Evolutionary conservation across 768 basidiomycete genomes (phyloP), one percentile per base, ranked within the genome.

Genomic region (Gyrodon lividus): DNA sequence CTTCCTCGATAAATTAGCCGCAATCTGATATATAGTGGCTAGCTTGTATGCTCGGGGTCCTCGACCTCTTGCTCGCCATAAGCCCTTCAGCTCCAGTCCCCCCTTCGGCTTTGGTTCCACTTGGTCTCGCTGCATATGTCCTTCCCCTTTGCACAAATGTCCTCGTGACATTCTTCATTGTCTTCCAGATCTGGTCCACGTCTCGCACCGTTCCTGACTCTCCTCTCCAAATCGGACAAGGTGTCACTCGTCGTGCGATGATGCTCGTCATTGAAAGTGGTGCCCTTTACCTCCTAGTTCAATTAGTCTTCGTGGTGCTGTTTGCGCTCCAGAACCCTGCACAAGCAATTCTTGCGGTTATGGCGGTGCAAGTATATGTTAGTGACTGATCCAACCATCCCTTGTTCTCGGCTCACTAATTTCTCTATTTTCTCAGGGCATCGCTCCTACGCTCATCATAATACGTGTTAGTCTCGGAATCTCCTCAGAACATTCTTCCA

Each of bases 71-170:
- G 9, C 43, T 71, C 4, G 43, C 43, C 2, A 69, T 45, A 6
- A 57, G 59, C 42, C 72, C 70, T 5, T 57, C 55, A 5, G 50
- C 72, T 2, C 67, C 72, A 7, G 50, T 59, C n/a, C 70, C 74
- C 9, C 74, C 74, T 16, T 54, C 69, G 5, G 54, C 54, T 4
- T 41, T 74, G 16, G 65, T 68, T n/a, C 69, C 74, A 2, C 57
- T 76, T 5, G 68, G 67, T 22, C 65, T 68, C 14, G 73, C 74
- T 0, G 63, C 53, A 13, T 76, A 72, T 34, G 17, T 53, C 22
- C 68, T 78, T 31, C 73, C 77, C 4, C 67, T 78, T 31, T 67
- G 65, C 46, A 70, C 74, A 6, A 78, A 78, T 50, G 45, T 73
- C 57, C 48, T 77, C 22, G 66, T 77, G 30, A 77, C 76, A 6